Evolutionary conservation across 2,329 filamentous ascomycete species (phyloP).

Genomic region (Juglanconis sp.): DNA sequence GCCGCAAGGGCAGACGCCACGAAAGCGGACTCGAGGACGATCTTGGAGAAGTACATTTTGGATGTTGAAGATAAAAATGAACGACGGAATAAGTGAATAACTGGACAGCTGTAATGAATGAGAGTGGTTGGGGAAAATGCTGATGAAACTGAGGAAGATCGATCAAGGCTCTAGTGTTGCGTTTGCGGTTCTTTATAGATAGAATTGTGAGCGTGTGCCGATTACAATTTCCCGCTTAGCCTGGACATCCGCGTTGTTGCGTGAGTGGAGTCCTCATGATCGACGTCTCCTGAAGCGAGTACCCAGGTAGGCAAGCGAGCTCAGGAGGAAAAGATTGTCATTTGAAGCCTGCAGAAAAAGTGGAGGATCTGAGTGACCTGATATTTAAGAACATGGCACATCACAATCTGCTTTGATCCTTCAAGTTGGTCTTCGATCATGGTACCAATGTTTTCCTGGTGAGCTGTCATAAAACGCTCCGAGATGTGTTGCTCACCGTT

Average conservation of each 20-base stretch:
- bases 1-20: neutral
- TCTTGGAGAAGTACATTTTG: neutral
- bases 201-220: too few relatives aligned
- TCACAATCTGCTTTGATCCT: too few relatives aligned
- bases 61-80: neutral
- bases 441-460: too few relatives aligned
- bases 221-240: neutral
- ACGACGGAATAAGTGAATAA: neutral
- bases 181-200: neutral
- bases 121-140: too few relatives aligned
- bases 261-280: too few relatives aligned
- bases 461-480: too few relatives aligned
- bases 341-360: neutral
- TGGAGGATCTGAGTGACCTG: too few relatives aligned
- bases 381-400: too few relatives aligned
- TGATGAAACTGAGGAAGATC: neutral
- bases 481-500: too few relatives aligned
- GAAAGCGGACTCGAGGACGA: neutral
- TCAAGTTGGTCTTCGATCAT: too few relatives aligned
- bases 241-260: neutral
- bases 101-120: neutral
- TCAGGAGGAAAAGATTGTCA: neutral
- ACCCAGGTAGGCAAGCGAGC: neutral
- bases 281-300: too few relatives aligned
- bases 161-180: neutral